Conservation (phyloP, 495 filamentous ascomycete genomes). For the Tetracladium setigerum region DNA sequence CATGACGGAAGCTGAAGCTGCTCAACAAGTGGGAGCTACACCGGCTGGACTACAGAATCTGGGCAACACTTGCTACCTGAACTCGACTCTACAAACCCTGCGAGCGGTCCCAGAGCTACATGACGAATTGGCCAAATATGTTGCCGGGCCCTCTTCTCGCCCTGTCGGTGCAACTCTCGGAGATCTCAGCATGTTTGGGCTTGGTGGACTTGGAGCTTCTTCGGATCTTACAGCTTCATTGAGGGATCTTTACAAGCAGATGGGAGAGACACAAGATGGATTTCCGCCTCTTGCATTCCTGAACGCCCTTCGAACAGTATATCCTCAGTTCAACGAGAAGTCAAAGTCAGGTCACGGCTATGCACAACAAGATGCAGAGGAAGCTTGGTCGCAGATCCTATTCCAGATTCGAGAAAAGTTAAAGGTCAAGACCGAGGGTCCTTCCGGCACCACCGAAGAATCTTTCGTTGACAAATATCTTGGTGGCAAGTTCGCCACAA, state of each 20-base stretch:
- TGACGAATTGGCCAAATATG: constrained; percentile 66
- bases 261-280: constrained; percentile 85
- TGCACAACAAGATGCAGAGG: constrained; percentile 95
- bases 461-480: constrained; percentile 91
- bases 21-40: constrained; percentile 70
- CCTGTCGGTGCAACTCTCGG: constrained; percentile 11
- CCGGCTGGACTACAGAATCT: constrained; percentile 88
- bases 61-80: constrained; percentile 97
- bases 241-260: constrained; percentile 83
- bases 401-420: constrained; percentile 77
- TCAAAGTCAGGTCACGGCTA: constrained; percentile 74
- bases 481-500: constrained; percentile 67
- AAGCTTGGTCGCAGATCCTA: constrained; percentile 95
- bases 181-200: constrained; percentile 26
- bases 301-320: constrained; percentile 67
- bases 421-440: constrained; percentile 40
- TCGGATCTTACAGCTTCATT: constrained; percentile 75
- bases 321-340: constrained; percentile 91
- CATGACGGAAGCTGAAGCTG: constrained; percentile 93
- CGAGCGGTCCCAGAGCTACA: constrained; percentile 88
- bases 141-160: constrained; percentile 28
- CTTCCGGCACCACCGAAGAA: constrained; percentile 36
- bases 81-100: constrained; percentile 88
- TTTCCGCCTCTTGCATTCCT: constrained; percentile 83
- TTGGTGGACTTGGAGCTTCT: constrained; percentile 44